These are phyloP conservation scores for Suhomyces wounanorum DNA, from an alignment of 1,139 yeast species.

Conservation along the genomic window DNA sequence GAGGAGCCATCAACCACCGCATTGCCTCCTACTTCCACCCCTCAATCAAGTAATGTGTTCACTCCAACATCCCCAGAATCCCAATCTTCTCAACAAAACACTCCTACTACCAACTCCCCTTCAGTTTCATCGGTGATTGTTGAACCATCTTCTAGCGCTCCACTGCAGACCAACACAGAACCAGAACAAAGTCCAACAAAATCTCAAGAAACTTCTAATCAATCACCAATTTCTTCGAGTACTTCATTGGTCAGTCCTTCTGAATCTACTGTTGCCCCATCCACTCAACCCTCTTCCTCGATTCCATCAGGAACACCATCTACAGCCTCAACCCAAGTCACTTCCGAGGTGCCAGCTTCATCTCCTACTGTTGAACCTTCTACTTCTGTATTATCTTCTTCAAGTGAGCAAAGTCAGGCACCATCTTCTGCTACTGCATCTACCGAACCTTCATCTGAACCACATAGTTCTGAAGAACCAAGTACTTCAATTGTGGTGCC, in stretches of 20 bases:
- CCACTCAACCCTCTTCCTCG: background rate
- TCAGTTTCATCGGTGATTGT: background rate
- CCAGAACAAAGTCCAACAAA: background rate
- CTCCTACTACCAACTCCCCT: background rate
- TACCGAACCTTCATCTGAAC: conserved; percentile 4
- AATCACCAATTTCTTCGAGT: background rate
- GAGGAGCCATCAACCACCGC: conserved; percentile 10
- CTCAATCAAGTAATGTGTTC: background rate
- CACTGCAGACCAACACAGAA: background rate
- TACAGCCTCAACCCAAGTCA: background rate
- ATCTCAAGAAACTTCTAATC: conserved; percentile 6
- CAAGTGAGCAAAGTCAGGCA: conserved; percentile 3
- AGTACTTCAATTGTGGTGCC: conserved; percentile 5
- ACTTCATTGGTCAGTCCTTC: conserved; percentile 9
- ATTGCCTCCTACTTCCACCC: conserved; percentile 1
- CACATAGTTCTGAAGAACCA: background rate
- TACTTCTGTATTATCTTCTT: conserved; percentile 1
- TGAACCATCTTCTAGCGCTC: background rate
- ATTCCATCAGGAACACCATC: background rate
- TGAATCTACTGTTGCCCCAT: conserved; percentile 4
- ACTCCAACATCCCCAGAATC: background rate
- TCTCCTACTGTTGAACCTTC: conserved; percentile 7
- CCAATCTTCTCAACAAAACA: background rate
- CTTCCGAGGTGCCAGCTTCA: background rate
- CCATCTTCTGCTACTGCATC: conserved; percentile 4